Conservation (phyloP, 148 eudicot genomes). For the Vaccinium darrowii region DNA sequence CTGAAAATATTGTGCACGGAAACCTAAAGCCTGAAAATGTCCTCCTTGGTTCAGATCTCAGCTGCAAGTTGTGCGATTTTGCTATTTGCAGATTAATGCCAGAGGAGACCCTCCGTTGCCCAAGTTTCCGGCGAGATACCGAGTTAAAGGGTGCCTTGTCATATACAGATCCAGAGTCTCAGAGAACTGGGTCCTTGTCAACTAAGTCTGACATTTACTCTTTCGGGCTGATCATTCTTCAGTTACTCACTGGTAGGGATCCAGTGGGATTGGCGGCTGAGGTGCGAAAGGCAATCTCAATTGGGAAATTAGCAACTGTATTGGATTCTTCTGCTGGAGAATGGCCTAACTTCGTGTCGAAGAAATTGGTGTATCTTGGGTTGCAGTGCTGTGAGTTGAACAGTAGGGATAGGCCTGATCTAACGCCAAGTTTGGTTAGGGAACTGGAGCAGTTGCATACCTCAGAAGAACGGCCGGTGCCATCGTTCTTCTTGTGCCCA, state of each 20-base stretch:
- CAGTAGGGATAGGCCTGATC: constrained; percentile 63
- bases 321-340: constrained; percentile 75
- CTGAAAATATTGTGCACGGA: constrained; percentile 66
- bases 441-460: constrained; percentile 68
- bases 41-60: constrained; percentile 56
- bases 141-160: constrained; percentile 57
- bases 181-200: constrained; percentile 53
- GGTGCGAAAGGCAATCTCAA: constrained; percentile 57
- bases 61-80: constrained; percentile 66
- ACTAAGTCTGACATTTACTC: constrained; percentile 73
- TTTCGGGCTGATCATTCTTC: constrained; percentile 65
- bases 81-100: constrained; percentile 52
- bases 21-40: constrained; percentile 67
- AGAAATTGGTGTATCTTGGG: constrained; percentile 54
- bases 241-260: constrained; percentile 63
- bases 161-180: constrained; percentile 72
- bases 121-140: constrained; percentile 47
- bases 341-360: constrained; percentile 63
- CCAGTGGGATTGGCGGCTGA: constrained; percentile 47
- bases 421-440: constrained; percentile 55
- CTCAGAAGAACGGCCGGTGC: constrained; percentile 58
- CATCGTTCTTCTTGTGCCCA: constrained; percentile 76
- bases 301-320: constrained; percentile 48
- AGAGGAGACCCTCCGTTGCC: constrained; percentile 47
- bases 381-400: constrained; percentile 69